Conservation (phyloP, 495 filamentous ascomycete species). For the Penicillium dipodomyicola region DNA sequence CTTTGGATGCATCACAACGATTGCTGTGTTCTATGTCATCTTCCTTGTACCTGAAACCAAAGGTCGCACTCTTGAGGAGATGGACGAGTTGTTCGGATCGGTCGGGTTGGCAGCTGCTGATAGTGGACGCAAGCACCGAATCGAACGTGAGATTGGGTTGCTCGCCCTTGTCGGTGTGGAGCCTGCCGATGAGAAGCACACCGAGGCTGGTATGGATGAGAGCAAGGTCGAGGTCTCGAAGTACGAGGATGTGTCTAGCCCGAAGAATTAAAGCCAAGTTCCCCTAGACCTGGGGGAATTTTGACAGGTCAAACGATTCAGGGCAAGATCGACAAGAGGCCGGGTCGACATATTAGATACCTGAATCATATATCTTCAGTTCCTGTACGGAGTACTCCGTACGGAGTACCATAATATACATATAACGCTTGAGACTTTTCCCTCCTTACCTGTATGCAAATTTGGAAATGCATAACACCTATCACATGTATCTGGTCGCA, state of each 20-base stretch:
- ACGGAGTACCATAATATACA: not conserved
- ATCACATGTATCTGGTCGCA: slow-evolving; percentile 4
- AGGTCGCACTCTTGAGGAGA: slow-evolving; percentile 56
- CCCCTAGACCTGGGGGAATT: not conserved
- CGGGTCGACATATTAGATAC: not conserved
- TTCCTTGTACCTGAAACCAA: slow-evolving; percentile 57
- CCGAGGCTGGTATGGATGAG: not conserved
- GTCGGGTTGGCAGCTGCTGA: slow-evolving; percentile 36
- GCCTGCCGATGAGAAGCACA: slow-evolving; percentile 14
- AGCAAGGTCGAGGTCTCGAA: not conserved
- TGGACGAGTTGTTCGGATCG: slow-evolving; percentile 52
- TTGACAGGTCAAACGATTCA: not conserved
- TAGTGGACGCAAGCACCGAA: slow-evolving; percentile 30
- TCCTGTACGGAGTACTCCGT: not conserved
- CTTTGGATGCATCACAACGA: slow-evolving; percentile 46
- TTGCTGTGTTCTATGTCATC: slow-evolving; percentile 49
- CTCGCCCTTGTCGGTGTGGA: slow-evolving; percentile 32
- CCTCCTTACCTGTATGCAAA: not conserved
- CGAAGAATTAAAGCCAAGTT: not conserved
- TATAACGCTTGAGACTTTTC: not conserved
- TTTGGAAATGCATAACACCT: not conserved
- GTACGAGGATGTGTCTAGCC: slow-evolving; percentile 13
- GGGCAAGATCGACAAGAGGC: not conserved
- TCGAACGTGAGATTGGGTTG: slow-evolving; percentile 37
- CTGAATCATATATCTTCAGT: not conserved